phyloP scores from a whole-genome alignment of 129 eudicot species.

The Dittrichia graveolens region DNA sequence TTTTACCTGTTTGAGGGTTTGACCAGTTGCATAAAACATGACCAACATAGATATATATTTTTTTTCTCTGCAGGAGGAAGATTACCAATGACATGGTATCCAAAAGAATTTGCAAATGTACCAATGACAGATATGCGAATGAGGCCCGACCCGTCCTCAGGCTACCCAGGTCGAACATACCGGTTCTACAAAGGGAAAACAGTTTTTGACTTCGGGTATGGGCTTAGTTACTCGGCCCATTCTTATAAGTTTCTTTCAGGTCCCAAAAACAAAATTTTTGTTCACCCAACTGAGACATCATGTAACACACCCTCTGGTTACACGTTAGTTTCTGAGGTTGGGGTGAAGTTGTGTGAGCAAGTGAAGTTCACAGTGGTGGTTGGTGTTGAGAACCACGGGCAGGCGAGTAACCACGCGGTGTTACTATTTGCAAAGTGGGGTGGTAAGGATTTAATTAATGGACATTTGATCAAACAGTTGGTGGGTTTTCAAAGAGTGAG shows the following conservation, averaged over 20 bases:
- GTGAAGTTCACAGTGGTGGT: slow-evolving; percentile 40
- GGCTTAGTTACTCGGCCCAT: slow-evolving; percentile 60
- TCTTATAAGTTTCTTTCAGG: slow-evolving; percentile 44
- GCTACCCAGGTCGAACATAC: slow-evolving; percentile 76
- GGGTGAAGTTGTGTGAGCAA: slow-evolving; percentile 35
- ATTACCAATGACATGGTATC: slow-evolving; percentile 81
- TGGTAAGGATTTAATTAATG: slow-evolving; percentile 23
- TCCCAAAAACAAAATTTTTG: slow-evolving; percentile 26
- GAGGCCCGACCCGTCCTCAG: slow-evolving; percentile 60
- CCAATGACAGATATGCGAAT: slow-evolving; percentile 78
- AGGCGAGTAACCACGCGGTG: slow-evolving; percentile 53
- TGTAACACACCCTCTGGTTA: not conserved
- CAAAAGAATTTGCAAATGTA: slow-evolving; percentile 51
- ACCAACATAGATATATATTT: not conserved
- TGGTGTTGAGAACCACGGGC: slow-evolving; percentile 51
- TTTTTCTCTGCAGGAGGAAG: slow-evolving; percentile 52
- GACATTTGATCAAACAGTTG: slow-evolving; percentile 50
- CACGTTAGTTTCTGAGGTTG: slow-evolving; percentile 39
- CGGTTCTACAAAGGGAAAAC: slow-evolving; percentile 59
- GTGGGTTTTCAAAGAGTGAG: slow-evolving; percentile 54
- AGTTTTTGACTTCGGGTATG: slow-evolving; percentile 63
- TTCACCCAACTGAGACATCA: slow-evolving; percentile 19
- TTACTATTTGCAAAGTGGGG: slow-evolving; percentile 45
- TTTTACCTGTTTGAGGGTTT: not conserved
- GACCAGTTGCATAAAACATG: not conserved